Evolutionary conservation across 2,329 filamentous ascomycete species (phyloP).

Genomic region (Hymenotorrendiella dingleyae): DNA sequence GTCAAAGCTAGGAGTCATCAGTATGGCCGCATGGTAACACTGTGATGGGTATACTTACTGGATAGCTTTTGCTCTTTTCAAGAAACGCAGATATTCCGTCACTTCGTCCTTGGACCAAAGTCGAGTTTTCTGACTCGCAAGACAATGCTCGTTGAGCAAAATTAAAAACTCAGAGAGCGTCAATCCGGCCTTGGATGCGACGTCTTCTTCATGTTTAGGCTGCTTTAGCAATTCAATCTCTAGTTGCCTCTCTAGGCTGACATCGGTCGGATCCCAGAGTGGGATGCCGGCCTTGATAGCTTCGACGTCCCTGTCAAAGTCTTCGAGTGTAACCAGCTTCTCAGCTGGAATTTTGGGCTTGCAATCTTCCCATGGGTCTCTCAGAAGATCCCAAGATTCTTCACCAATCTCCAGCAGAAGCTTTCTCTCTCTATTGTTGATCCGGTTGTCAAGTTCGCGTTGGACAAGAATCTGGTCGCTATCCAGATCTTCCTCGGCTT

Average conservation of each 20-base stretch:
- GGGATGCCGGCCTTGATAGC: conserved; percentile 2
- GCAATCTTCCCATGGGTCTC: background rate
- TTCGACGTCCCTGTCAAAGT: conserved; percentile 12
- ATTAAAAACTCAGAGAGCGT: background rate
- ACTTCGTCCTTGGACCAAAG: conserved; percentile 7
- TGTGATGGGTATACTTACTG: conserved; percentile 5
- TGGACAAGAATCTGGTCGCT: too few species aligned
- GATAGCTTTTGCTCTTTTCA: conserved; percentile 1
- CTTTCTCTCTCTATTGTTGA: too few species aligned
- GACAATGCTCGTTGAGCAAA: background rate
- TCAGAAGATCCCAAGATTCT: background rate
- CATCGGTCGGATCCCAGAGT: conserved; percentile 8
- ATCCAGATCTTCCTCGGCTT: too few species aligned
- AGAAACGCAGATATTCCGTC: conserved; percentile 3
- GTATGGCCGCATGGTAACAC: background rate
- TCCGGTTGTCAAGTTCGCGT: too few species aligned
- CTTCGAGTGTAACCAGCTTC: background rate
- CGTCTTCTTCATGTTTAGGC: background rate
- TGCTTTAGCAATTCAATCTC: background rate
- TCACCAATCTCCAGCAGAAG: background rate
- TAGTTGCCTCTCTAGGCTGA: background rate
- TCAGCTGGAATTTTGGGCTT: background rate
- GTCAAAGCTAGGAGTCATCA: conserved; percentile 4
- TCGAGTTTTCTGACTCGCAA: background rate
- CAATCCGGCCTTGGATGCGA: background rate